These are phyloP conservation scores for Globisporangium parvum DNA, from an alignment of 352 stramenopile species.

Conservation along the genomic window DNA sequence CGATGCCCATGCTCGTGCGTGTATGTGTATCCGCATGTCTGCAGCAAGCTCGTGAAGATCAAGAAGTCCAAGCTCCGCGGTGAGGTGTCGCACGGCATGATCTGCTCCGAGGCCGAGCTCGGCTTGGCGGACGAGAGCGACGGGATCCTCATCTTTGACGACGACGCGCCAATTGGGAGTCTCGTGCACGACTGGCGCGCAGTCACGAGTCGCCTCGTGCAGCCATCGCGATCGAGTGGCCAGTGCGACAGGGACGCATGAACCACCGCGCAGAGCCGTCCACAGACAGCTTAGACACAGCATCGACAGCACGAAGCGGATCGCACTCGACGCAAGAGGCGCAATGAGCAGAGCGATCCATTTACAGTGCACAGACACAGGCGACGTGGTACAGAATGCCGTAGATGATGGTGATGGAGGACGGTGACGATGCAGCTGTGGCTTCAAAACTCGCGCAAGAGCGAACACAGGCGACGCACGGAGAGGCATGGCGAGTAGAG, in stretches of 20 bases:
- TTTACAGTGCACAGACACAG: not conserved
- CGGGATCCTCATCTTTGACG: slow-evolving; percentile 60
- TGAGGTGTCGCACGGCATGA: slow-evolving; percentile 76
- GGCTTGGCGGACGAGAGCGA: slow-evolving; percentile 53
- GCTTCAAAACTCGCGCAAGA: not conserved
- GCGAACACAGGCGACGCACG: not conserved
- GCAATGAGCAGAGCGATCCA: not conserved
- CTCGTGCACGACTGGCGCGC: slow-evolving; percentile 37
- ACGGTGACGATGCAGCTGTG: not conserved
- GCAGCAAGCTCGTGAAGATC: slow-evolving; percentile 77
- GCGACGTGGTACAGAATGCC: not conserved
- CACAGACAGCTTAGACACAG: too few relatives aligned
- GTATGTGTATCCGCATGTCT: not conserved
- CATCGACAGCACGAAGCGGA: not conserved
- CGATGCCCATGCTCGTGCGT: slow-evolving; percentile 8
- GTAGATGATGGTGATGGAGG: not conserved
- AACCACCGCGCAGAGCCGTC: not conserved
- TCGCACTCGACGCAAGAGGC: not conserved
- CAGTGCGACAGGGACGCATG: not conserved
- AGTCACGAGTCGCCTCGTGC: slow-evolving; percentile 27
- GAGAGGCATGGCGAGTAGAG: not conserved
- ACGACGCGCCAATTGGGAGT: slow-evolving; percentile 43
- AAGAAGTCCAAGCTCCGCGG: slow-evolving; percentile 81
- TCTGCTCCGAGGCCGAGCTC: slow-evolving; percentile 75
- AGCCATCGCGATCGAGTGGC: not conserved